A percentile compares a stretch with the other conserved stretches of the same genome.
phyloP scores from a whole-genome alignment of 2,329 filamentous ascomycete species.

The Xylariomycetidae sp. region DNA sequence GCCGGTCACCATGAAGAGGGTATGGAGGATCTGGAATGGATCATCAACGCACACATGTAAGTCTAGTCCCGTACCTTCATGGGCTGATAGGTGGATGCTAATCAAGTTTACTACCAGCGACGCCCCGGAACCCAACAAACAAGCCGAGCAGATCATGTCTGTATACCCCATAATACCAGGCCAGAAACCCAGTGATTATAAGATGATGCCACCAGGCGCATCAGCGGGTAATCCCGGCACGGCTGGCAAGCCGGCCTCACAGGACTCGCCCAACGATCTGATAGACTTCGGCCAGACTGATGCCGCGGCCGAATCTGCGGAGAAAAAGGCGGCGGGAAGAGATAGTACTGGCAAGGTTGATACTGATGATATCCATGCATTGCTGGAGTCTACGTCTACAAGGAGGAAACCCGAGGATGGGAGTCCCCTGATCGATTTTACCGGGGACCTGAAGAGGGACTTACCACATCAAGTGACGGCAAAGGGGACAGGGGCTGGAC shows the following conservation, averaged over 20 bases:
- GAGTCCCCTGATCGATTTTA: constrained; percentile 53
- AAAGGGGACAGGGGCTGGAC: too few species aligned
- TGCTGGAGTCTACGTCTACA: constrained; percentile 45
- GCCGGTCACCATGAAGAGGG: constrained; percentile 70
- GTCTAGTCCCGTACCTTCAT: constrained; percentile 24
- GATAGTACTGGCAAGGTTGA: too few species aligned
- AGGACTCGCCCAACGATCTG: constrained; percentile 35
- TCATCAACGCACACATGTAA: constrained; percentile 83
- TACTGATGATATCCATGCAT: constrained; percentile 37
- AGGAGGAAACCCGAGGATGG: constrained; percentile 41
- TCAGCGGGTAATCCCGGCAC: constrained; percentile 16
- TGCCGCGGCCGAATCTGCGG: too few species aligned
- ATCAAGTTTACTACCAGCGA: too few species aligned
- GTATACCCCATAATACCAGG: constrained; percentile 83
- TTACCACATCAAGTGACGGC: too few species aligned
- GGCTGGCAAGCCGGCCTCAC: constrained; percentile 8
- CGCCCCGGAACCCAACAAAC: constrained; percentile 59
- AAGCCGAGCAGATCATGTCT: constrained; percentile 76
- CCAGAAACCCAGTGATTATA: constrained; percentile 55
- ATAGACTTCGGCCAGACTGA: constrained; percentile 54
- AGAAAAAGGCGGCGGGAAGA: too few species aligned
- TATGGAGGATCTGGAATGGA: constrained; percentile 90
- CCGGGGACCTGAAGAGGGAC: constrained; percentile 47
- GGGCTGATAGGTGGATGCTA: too few species aligned
- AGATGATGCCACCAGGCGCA: constrained; percentile 49